phyloP scores from a whole-genome alignment of 306 rosid species.

The Citrullus colocynthis region DNA sequence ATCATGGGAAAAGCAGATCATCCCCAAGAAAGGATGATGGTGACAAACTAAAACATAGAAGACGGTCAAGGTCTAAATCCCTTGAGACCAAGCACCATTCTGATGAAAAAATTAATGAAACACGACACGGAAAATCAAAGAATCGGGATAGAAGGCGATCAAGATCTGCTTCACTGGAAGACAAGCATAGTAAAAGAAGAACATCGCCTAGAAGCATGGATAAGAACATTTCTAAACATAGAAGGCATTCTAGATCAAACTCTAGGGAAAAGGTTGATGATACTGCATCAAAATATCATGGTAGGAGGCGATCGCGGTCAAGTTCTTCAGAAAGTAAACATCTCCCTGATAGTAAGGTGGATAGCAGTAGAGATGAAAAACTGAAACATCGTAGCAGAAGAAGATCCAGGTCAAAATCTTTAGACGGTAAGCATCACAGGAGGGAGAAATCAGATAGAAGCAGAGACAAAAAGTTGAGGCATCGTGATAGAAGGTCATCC shows the following conservation, averaged over 20 bases:
- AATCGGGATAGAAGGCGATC: constrained; percentile 55
- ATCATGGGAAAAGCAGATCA: constrained; percentile 39
- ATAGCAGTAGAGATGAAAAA: constrained; percentile 30
- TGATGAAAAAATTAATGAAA: constrained; percentile 35
- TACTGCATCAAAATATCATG: constrained; percentile 31
- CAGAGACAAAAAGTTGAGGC: constrained; percentile 55
- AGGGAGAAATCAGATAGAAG: constrained; percentile 39
- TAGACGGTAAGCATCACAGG: constrained; percentile 29
- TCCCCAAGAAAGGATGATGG: constrained; percentile 65
- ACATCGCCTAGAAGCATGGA: constrained; percentile 50
- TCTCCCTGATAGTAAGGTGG: constrained; percentile 28
- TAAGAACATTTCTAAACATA: constrained; percentile 51
- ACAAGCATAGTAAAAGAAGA: constrained; percentile 33
- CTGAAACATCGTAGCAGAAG: constrained; percentile 39
- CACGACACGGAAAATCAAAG: constrained; percentile 36
- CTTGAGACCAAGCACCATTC: constrained; percentile 32
- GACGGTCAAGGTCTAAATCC: constrained; percentile 70
- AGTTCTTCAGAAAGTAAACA: constrained; percentile 49
- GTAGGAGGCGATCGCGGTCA: constrained; percentile 69
- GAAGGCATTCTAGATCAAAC: constrained; percentile 60
- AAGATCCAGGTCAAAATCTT: constrained; percentile 50
- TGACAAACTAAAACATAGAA: constrained; percentile 40
- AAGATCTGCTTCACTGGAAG: constrained; percentile 58
- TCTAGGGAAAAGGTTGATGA: constrained; percentile 35
- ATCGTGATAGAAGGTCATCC: constrained; percentile 60